Percentiles rank a stretch among this genome's conserved stretches.
phyloP scores from a whole-genome alignment of 2,329 filamentous ascomycete genomes.

The Calonectria montana region DNA sequence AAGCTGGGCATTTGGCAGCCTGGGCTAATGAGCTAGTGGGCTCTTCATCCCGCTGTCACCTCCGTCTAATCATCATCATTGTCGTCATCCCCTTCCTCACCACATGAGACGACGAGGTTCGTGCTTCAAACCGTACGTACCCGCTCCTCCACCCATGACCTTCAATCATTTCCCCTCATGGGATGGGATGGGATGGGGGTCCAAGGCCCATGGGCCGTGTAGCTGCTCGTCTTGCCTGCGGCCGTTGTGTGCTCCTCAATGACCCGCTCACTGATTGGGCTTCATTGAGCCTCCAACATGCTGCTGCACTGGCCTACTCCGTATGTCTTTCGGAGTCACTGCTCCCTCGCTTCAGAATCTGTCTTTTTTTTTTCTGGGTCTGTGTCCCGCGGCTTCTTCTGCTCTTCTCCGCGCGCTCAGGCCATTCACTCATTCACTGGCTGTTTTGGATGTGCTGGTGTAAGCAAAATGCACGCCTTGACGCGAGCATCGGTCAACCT shows the following conservation, averaged over 20 bases:
- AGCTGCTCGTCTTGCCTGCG: neutral
- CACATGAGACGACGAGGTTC: conserved; percentile 10
- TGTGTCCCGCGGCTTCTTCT: neutral
- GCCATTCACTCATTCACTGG: neutral
- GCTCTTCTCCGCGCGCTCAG: conserved; percentile 4
- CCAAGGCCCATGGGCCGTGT: neutral
- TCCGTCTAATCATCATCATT: conserved; percentile 12
- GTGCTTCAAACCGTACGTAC: neutral
- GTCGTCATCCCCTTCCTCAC: conserved; percentile 14
- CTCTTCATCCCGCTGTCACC: neutral
- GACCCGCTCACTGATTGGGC: neutral
- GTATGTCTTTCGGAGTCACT: conserved; percentile 1
- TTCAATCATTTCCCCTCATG: conserved; percentile 5
- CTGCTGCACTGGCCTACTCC: neutral
- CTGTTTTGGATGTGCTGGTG: conserved; percentile 4
- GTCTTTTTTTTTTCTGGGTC: neutral
- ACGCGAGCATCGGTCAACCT: conserved; percentile 9
- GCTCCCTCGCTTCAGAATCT: neutral
- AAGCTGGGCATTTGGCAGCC: conserved; percentile 2
- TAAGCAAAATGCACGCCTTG: conserved; percentile 4
- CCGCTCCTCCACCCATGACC: conserved; percentile 4
- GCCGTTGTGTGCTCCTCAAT: neutral
- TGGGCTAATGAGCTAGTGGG: conserved; percentile 10
- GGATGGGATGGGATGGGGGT: neutral
- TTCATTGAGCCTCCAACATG: neutral